Evolutionary conservation across 225 moss, liverwort and hornwort species (phyloP).

Genomic region (Pseudisothecium myosuroides): DNA sequence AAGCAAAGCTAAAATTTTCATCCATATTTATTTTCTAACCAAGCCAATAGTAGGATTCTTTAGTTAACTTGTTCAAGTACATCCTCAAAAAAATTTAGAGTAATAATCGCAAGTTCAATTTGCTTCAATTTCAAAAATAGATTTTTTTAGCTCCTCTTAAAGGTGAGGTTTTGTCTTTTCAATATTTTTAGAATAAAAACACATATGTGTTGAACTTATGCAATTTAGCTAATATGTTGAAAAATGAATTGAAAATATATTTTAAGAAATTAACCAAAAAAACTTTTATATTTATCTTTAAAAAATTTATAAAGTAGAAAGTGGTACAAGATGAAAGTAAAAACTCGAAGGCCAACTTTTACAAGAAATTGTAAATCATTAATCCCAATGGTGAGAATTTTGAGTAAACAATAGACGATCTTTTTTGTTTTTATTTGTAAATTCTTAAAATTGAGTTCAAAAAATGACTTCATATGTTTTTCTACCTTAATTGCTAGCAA

Average conservation of each 20-base stretch:
- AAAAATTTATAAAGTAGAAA: background rate
- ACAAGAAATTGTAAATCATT: background rate
- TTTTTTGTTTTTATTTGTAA: too few species aligned
- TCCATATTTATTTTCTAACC: background rate
- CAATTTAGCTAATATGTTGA: background rate
- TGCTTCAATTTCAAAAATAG: background rate
- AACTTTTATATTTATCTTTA: background rate
- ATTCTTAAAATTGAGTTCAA: background rate
- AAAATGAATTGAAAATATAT: background rate
- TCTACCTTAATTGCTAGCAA: background rate
- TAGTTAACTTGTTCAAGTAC: background rate
- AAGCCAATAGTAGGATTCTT: too few species aligned
- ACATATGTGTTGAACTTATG: background rate
- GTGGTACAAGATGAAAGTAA: background rate
- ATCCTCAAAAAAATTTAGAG: background rate
- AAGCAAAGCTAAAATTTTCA: background rate
- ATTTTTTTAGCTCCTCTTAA: background rate
- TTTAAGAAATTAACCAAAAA: too few species aligned
- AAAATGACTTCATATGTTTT: background rate
- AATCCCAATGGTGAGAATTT: background rate
- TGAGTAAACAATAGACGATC: too few species aligned
- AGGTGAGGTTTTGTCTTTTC: too few species aligned
- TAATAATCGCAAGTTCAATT: background rate
- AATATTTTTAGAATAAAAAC: too few species aligned
- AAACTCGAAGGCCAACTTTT: background rate